Base-by-base conservation (phyloP, 345 rosid genomes). In the Syzygium jambos region DNA sequence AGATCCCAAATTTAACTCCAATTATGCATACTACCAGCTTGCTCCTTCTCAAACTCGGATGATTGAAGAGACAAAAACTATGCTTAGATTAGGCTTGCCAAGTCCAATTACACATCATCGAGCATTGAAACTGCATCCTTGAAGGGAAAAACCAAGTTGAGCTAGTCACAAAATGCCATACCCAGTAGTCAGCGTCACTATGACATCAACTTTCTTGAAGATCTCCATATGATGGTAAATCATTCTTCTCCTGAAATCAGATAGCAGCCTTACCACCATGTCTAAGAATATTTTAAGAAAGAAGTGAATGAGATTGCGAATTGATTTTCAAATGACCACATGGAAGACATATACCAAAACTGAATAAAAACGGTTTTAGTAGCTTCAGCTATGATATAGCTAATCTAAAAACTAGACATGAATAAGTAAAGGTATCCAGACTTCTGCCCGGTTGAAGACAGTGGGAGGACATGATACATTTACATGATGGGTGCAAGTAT, bases 111-210 rank as follows among this genome's bases (percentile, higher is more conserved):
- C 80, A 34, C 25, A 9, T 34, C 80, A 34, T 73, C 80, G 38
- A 38, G 80, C 80, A 73, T 21, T 19, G 80, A 73, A 34, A 73
- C 49, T 73, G 80, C 2, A 38, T 38, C 49, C 49, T 73, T 25
- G 2, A 73, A 38, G 25, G 49, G 80, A 73, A 65, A 65, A 22
- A 73, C 46, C 49, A 73, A 73, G 49, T 73, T 73, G 80, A 9
- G 85, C 29, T 23, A 46, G 17, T 55, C 56, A 0, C 38, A 84
- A 16, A 27, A 49, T 23, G 54, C 84, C 95, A 13, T 92, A 96
- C 95, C 95, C 99, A 25, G 97, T 91, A 68, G 98, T 95, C 85
- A 98, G 99, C 54, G 98, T 96, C 77, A 96, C 97, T 84, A 95
- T 95, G 91, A 95, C 93, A 91, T 96, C 97, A 86, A 89, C 98